A percentile compares a stretch with the other conserved stretches of the same genome.
phyloP scores from a whole-genome alignment of 78 protist genomes.

The Dictyostelium purpureum region DNA sequence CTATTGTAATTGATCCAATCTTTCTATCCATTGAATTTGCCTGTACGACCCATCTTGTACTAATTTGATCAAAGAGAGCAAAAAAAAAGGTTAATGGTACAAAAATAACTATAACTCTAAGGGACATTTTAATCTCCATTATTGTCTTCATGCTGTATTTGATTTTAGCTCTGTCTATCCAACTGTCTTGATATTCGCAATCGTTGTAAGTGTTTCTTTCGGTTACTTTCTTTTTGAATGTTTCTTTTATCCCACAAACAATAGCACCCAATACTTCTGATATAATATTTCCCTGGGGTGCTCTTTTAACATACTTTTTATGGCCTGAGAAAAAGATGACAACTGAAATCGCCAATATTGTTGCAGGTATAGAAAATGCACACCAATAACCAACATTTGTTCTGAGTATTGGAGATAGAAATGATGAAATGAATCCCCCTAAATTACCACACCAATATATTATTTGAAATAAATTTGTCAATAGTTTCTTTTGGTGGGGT shows the following conservation, averaged over 20 bases:
- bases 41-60: slow-evolving; percentile 59
- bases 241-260: slow-evolving; percentile 23
- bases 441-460: slow-evolving; percentile 82
- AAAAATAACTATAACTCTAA: background rate
- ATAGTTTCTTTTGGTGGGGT: background rate
- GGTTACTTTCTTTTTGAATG: background rate
- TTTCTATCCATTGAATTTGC: slow-evolving; percentile 43
- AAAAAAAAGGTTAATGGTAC: slow-evolving; percentile 66
- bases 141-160: background rate
- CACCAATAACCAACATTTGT: slow-evolving; percentile 53
- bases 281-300: slow-evolving; percentile 26
- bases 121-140: background rate
- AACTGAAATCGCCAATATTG: slow-evolving; percentile 52
- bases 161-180: background rate
- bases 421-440: slow-evolving; percentile 74
- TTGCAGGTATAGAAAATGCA: slow-evolving; percentile 88
- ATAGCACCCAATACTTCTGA: background rate
- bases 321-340: slow-evolving; percentile 37
- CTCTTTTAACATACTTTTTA: slow-evolving; percentile 29
- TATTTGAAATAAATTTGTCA: slow-evolving; percentile 48
- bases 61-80: slow-evolving; percentile 76
- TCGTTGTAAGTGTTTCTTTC: too few relatives aligned
- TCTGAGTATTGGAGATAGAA: slow-evolving; percentile 79
- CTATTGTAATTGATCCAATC: background rate
- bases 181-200: background rate